Evolutionary conservation across 768 basidiomycete species (phyloP).

Genomic region (Suillus fuscotomentosus): DNA sequence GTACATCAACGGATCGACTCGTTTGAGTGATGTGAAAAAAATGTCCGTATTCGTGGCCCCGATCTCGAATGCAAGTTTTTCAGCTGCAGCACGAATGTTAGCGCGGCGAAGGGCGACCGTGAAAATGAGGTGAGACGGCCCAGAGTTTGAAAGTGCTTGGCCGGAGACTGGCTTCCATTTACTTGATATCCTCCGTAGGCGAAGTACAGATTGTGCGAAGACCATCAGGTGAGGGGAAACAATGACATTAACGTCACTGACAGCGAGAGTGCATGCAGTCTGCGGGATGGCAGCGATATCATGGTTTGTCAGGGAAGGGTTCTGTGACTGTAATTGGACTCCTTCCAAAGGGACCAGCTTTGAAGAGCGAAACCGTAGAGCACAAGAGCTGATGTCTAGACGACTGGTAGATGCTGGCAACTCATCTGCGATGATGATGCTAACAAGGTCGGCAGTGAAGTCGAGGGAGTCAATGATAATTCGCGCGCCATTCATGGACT

Average conservation of each 20-base stretch:
- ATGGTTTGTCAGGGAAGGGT: conserved; percentile 11
- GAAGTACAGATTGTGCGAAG: conserved; percentile 56
- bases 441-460: conserved; percentile 15
- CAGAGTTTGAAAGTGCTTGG: conserved; percentile 1
- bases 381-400: conserved; percentile 4
- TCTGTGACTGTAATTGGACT: conserved; percentile 14
- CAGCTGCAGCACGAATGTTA: conserved; percentile 63
- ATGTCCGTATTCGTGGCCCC: conserved; percentile 41
- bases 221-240: conserved; percentile 59
- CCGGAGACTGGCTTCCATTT: neutral
- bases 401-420: conserved; percentile 21
- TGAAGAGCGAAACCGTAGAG: conserved; percentile 21
- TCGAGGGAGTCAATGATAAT: conserved; percentile 16
- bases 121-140: conserved; percentile 33
- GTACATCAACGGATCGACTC: conserved; percentile 5
- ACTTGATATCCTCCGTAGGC: conserved; percentile 42
- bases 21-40: conserved; percentile 34
- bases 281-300: conserved; percentile 14
- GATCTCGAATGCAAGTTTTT: conserved; percentile 67
- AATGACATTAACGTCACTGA: conserved; percentile 40
- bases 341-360: conserved; percentile 7
- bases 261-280: conserved; percentile 31
- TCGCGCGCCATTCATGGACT: conserved; percentile 4
- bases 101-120: conserved; percentile 42
- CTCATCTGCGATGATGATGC: neutral